Percentiles rank a stretch among this genome's conserved stretches.
Conservation (phyloP, 106 monocot genomes). For the Acanthochlamys bracteata region DNA sequence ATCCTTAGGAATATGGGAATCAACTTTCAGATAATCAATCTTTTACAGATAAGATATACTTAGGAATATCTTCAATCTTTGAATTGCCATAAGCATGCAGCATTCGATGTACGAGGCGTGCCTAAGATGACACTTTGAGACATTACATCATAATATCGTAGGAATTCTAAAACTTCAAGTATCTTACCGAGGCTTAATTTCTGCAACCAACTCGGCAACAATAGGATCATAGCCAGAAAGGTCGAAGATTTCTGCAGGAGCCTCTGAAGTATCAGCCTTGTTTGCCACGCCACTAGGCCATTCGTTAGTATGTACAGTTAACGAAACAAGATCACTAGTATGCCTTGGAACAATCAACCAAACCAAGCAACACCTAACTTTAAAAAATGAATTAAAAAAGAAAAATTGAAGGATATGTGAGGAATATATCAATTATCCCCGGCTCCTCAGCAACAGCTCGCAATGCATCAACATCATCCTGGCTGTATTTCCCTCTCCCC, state of each 20-base stretch:
- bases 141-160: too few species aligned
- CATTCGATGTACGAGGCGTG: too few species aligned
- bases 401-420: slow-evolving; percentile 70
- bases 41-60: too few species aligned
- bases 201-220: slow-evolving; percentile 54
- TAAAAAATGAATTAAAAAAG: not conserved
- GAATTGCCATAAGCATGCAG: too few species aligned
- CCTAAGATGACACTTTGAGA: too few species aligned
- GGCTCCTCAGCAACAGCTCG: slow-evolving; percentile 70
- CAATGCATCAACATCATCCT: slow-evolving; percentile 86
- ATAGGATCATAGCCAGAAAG: slow-evolving; percentile 47
- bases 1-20: too few species aligned
- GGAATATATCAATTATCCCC: slow-evolving; percentile 72
- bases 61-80: too few species aligned
- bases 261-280: slow-evolving; percentile 41
- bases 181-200: slow-evolving; percentile 80
- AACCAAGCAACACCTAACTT: not conserved
- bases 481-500: slow-evolving; percentile 45
- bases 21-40: too few species aligned
- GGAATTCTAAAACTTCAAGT: not conserved
- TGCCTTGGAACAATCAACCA: not conserved
- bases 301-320: slow-evolving; percentile 76
- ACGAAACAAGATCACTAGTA: slow-evolving; percentile 20
- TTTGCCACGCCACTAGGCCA: slow-evolving; percentile 78
- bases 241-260: slow-evolving; percentile 33